Conservation (phyloP, 2,329 filamentous ascomycete genomes). For the Endothia cerciana region DNA sequence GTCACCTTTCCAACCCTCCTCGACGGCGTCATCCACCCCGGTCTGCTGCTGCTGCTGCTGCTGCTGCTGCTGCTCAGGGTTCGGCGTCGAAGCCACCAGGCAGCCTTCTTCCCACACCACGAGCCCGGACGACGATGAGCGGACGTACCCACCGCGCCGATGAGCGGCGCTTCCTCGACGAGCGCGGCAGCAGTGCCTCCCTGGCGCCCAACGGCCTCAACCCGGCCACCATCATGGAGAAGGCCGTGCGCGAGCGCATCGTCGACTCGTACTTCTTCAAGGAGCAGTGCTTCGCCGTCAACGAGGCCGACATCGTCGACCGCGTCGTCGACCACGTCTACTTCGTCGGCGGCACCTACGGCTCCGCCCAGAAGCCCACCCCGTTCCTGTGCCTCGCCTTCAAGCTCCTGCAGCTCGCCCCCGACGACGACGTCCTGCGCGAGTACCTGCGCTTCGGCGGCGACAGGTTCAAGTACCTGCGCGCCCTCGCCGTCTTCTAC, state of each 20-base stretch:
- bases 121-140: constrained; percentile 27
- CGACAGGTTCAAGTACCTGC: constrained; percentile 82
- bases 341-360: constrained; percentile 88
- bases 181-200: constrained; percentile 77
- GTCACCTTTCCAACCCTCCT: no score
- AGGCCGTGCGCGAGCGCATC: constrained; percentile 93
- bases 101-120: background rate
- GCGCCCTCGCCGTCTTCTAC: constrained; percentile 90
- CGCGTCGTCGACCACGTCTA: constrained; percentile 81
- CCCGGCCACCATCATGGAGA: constrained; percentile 94
- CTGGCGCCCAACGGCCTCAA: constrained; percentile 87
- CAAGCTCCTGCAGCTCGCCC: constrained; percentile 88
- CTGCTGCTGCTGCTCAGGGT: background rate
- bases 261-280: constrained; percentile 97
- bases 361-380: constrained; percentile 80
- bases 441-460: constrained; percentile 81
- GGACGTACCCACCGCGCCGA: constrained; percentile 69
- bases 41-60: background rate
- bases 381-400: constrained; percentile 94
- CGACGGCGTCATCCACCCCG: no score
- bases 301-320: constrained; percentile 81
- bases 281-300: constrained; percentile 96
- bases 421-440: constrained; percentile 74
- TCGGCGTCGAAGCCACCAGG: background rate
- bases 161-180: constrained; percentile 81